Evolutionary conservation across 1,284 basidiomycete genomes (phyloP).

Genomic region (Marasmius tenuissimus): DNA sequence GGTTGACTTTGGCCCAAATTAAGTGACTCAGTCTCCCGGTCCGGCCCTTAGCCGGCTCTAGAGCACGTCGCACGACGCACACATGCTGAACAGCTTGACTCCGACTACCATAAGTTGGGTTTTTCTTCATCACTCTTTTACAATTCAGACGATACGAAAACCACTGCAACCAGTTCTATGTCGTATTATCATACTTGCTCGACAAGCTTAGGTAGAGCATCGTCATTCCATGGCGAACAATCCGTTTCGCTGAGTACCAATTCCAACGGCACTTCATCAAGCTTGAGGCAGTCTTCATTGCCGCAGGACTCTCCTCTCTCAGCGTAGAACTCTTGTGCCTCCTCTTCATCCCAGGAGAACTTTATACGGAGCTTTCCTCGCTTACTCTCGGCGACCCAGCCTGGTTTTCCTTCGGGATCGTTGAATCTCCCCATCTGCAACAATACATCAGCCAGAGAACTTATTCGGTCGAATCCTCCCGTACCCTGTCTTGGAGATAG

Average conservation of each 20-base stretch:
- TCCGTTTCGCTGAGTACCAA: background rate
- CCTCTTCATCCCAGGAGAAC: background rate
- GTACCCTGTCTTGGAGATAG: constrained; percentile 7
- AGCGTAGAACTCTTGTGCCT: background rate
- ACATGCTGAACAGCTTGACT: no score
- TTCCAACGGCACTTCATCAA: background rate
- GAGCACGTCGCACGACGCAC: no score
- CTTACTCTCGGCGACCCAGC: background rate
- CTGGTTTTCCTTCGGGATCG: background rate
- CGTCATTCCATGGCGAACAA: background rate
- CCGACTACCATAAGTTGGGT: no score
- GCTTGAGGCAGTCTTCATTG: background rate
- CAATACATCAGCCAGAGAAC: background rate
- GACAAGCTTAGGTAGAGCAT: no score
- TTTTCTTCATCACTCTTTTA: no score
- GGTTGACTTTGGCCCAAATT: no score
- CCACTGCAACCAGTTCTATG: no score
- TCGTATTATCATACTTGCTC: no score
- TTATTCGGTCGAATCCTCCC: background rate
- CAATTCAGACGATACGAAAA: no score
- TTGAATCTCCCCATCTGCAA: constrained; percentile 7
- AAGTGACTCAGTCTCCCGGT: no score
- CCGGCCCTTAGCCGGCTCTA: no score
- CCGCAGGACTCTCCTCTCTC: background rate
- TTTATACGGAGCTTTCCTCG: background rate